Evolutionary conservation across 495 filamentous ascomycete species (phyloP).

Genomic region (Xylaria castorea): DNA sequence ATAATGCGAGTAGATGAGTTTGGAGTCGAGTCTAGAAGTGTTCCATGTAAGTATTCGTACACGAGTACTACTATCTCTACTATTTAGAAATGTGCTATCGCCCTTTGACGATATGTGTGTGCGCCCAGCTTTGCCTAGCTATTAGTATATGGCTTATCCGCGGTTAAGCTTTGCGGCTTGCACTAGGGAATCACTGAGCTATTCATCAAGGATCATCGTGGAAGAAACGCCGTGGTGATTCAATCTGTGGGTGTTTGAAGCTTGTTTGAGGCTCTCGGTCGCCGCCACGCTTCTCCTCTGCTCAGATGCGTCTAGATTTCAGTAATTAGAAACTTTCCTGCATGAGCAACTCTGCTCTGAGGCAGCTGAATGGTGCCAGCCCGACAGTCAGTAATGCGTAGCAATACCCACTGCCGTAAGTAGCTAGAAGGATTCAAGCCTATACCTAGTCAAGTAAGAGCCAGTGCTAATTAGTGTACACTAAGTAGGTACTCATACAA

Average conservation of each 20-base stretch:
- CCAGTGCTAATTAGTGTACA: background rate
- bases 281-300: slow-evolving; percentile 1
- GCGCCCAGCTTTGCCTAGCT: slow-evolving; percentile 11
- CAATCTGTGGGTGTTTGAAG: background rate
- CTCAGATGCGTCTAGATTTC: background rate
- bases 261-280: background rate
- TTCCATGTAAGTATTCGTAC: background rate
- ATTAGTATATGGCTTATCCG: background rate
- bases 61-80: background rate
- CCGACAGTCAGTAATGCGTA: background rate
- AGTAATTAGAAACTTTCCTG: background rate
- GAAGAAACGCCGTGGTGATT: background rate
- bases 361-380: background rate
- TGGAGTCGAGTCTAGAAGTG: background rate
- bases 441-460: background rate
- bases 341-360: background rate
- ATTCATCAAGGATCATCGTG: background rate
- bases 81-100: background rate
- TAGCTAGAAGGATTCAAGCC: background rate
- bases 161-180: slow-evolving; percentile 14
- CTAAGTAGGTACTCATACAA: background rate
- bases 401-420: background rate
- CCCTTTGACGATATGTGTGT: background rate
- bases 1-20: background rate
- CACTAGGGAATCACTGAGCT: background rate